Base-by-base conservation (phyloP, 2,329 filamentous ascomycete species). In the Gliomastix tumulicola region DNA sequence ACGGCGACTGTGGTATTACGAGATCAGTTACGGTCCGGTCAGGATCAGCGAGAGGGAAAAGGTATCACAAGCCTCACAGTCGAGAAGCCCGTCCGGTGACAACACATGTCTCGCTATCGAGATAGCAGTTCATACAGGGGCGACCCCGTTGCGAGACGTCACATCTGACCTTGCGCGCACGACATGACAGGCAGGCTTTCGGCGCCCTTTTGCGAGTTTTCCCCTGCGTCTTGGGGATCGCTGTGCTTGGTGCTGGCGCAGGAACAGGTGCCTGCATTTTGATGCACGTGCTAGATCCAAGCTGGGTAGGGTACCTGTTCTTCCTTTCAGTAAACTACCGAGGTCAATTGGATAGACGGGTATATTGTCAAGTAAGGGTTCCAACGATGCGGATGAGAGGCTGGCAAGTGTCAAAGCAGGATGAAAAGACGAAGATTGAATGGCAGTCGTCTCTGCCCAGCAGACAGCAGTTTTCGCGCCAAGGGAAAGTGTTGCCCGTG, bases 51-150 rank as follows among this genome's bases (percentile, higher is more conserved):
- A 10, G 22, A 17, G 16, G 20, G 10, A 19, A 20, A 12, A 9
- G 12, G 9, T 15, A 3, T 13, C 25, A 28, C 9, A 11, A 9
- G 19, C 51, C 61, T 53, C 43, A 63, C 60, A 61, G 59, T 40
- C 56, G 56, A 5, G 58, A 63, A 16, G 58, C 62, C 41, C 60
- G 54, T 30, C 56, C 57, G 8, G 57, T 64, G 39, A 63, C 55
- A 35, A 68, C 49, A 43, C 62, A 62, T 0, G 55, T 57, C 44
- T 71, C 66, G 40, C 63, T 66, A 44, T 72, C 68, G 37, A 70
- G 63, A 32, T 67, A 67, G 47, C 68, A 73, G 38, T 71, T 71
- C 56, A 70, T 71, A 51, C 65, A 74, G 7, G 68, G 69, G 21
- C 60, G 55, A 4, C 66, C 68, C 39, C 63, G 57, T 43, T 68